Percentiles rank a stretch among this genome's conserved stretches.
Evolutionary conservation across 805 yeast genomes (phyloP).

Genomic region (Candida stauntonica): DNA sequence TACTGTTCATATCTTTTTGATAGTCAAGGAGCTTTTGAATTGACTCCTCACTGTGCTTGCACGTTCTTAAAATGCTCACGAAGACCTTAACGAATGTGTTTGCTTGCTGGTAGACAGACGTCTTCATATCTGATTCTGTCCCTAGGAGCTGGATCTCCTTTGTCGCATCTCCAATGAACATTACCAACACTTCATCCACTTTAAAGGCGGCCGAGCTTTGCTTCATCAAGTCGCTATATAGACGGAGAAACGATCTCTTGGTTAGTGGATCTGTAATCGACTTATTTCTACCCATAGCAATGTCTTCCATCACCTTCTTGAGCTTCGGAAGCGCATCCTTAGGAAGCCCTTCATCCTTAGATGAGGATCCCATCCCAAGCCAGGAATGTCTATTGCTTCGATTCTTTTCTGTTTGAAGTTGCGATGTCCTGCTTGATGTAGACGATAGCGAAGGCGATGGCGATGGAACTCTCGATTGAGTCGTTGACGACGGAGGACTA

Average conservation of each 20-base stretch:
- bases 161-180: constrained; percentile 49
- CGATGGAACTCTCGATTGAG: constrained; percentile 4
- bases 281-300: constrained; percentile 42
- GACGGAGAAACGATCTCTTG: constrained; percentile 53
- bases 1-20: constrained; percentile 29
- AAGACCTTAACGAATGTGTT: constrained; percentile 17
- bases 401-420: constrained; percentile 13
- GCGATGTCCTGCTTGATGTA: constrained; percentile 1
- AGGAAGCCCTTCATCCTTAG: constrained; percentile 35
- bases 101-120: constrained; percentile 20
- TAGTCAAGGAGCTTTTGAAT: constrained; percentile 41
- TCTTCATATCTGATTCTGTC: constrained; percentile 18
- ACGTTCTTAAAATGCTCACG: constrained; percentile 12
- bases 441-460: constrained; percentile 7
- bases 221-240: constrained; percentile 53
- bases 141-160: constrained; percentile 41
- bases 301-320: constrained; percentile 37
- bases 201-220: constrained; percentile 31
- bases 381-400: constrained; percentile 26
- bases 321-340: constrained; percentile 32
- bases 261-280: constrained; percentile 41
- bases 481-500: constrained; percentile 5
- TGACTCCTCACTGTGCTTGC: constrained; percentile 31
- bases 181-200: constrained; percentile 44
- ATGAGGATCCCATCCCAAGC: constrained; percentile 24